Base-by-base conservation (phyloP, 2,329 filamentous ascomycete genomes). In the Aspergillus ochraceus region DNA sequence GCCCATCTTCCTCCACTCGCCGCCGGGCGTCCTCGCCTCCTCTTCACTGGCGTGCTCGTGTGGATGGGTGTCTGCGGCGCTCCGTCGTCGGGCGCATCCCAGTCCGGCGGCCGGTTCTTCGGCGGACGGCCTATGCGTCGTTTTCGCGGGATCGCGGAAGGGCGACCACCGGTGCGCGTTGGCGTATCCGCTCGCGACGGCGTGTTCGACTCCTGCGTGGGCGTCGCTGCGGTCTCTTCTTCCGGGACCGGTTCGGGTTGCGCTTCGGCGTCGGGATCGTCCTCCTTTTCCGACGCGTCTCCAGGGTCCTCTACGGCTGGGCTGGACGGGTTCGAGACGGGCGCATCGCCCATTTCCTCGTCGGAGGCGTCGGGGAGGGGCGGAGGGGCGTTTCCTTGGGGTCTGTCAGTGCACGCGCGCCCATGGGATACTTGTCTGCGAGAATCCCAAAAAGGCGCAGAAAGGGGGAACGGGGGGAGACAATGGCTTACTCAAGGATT, bases 51-150 rank as follows among this genome's bases (percentile, higher is more conserved):
- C 4, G 87, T 80, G 49, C 72, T 75, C 20, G 74, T 72, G 60
- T 78, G 78, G 52, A 77, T 76, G 14, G 73, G 73, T n/a, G 68
- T 68, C 49, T 78, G 74, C 24, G 80, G 77, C 39, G 77, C 75
- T 46, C 81, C 81, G 49, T 83, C 82, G 49, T 85, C 83, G 20
- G 81, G 73, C 30, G 71, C 78, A 71, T 93, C 88, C 87, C 90
- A 94, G 72, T 92, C 91, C 4, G 91, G 86, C 0, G 90, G 90
- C 53, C 87, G 85, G 73, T 92, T 93, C 82, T 95, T 96, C 0
- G 92, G 91, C 2, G 92, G 92, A 12, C 92, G 86, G 20, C 92
- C 92, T n/a, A 93, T 83, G 55, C 92, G 88, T 66, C 84, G 83
- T 76, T 90, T 90, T 70, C 89, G 86, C 56, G 82, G 81, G 52